Evolutionary conservation across 441 rosid species (phyloP), one percentile per base, ranked within the genome.

Genomic region (Adansonia rubrostipa): DNA sequence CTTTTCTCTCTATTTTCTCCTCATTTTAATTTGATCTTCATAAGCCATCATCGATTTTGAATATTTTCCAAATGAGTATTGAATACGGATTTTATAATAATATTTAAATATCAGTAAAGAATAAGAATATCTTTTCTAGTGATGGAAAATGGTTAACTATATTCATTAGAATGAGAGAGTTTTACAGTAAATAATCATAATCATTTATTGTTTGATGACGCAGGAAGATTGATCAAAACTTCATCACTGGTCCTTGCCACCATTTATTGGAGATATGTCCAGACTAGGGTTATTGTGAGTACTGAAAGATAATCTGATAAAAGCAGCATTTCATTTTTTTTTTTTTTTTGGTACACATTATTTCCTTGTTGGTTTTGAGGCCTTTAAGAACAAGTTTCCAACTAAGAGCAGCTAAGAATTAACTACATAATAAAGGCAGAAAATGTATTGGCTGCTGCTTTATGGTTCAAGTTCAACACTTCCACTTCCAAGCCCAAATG

Each of bases 211-310:
- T 20, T 20, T 33, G 54, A 5, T 74, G 9, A 24, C 54, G 79
- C 73, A 66, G 79, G 56, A 51, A 66, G 22, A 58, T 76, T 15
- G 73, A 54, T 19, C 24, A 54, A 19, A 76, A 66, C 64, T 76
- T 53, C 65, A 20, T 76, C 40, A 36, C 44, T 9, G 66, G 79
- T 65, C 73, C 64, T 67, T 76, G 15, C 67, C 79, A 10, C 2
- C 54, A 4, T 76, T 61, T n/a, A 65, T 76, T 40, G 64, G 73
- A 40, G 65, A 76, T 50, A 22, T 76, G 56, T 14, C 78, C 9
- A 40, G 11, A 50, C 17, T 66, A n/a, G 65, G 11, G 17, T 40
- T n/a, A 5, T 19, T 77, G 80, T 77, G 9, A 77, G 80, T 33
- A 42, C 56, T 47, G 2, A 50, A 63, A 24, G 15, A 15, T 15